A percentile compares a stretch with the other conserved stretches of the same genome.
Conservation (phyloP, 2,329 filamentous ascomycete species). For the Fusarium musae region DNA sequence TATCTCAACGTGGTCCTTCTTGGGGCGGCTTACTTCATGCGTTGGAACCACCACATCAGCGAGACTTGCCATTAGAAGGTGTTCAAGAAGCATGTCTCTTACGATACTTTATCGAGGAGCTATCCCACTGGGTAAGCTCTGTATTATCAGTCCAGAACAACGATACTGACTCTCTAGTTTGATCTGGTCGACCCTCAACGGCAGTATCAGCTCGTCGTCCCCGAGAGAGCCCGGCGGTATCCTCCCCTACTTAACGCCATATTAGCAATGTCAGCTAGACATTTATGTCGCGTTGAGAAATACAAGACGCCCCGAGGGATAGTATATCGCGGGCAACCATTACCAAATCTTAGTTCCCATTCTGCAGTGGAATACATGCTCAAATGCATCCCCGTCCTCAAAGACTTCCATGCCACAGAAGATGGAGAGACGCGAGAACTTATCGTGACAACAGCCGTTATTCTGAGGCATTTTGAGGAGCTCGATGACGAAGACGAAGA, state of each 20-base stretch:
- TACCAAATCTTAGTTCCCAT: constrained; percentile 1
- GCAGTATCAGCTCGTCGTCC: constrained; percentile 23
- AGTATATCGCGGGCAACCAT: constrained; percentile 20
- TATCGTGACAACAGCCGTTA: constrained; percentile 27
- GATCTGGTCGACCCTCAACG: constrained; percentile 30
- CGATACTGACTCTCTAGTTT: neutral
- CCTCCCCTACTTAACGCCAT: constrained; percentile 32
- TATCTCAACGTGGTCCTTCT: no score
- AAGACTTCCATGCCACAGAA: constrained; percentile 30
- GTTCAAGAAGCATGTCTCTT: constrained; percentile 38
- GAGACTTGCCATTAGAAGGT: neutral
- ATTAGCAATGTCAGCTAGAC: constrained; percentile 25
- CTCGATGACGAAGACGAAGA: constrained; percentile 35
- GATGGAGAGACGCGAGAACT: constrained; percentile 35
- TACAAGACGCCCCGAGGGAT: constrained; percentile 20
- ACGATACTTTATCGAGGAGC: constrained; percentile 33
- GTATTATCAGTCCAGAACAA: no score
- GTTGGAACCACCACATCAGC: constrained; percentile 1
- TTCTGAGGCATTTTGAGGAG: constrained; percentile 36
- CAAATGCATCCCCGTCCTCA: constrained; percentile 26
- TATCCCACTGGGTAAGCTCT: constrained; percentile 28
- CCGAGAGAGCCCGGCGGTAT: constrained; percentile 28
- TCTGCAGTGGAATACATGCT: constrained; percentile 40
- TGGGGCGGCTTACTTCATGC: constrained; percentile 6
- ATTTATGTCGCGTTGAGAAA: constrained; percentile 15